These are phyloP conservation scores for Ceratocystis alfenasii DNA, from an alignment of 2,329 filamentous ascomycete species.

Conservation along the genomic window DNA sequence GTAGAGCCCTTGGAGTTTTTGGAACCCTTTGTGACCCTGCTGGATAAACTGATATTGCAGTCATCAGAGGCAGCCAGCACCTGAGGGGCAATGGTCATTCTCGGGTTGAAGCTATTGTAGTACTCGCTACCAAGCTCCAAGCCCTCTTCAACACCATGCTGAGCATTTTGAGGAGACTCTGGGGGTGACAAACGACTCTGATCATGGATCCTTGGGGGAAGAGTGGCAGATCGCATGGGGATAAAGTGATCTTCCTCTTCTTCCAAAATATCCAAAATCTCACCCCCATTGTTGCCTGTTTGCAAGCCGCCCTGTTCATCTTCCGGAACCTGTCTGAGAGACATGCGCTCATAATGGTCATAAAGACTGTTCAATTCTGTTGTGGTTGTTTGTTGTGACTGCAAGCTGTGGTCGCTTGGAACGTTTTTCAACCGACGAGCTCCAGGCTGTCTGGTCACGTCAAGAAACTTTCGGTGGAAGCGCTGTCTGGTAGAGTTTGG, in stretches of 20 bases:
- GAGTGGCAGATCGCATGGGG: conserved; percentile 9
- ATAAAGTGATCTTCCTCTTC: conserved; percentile 18
- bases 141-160: conserved; percentile 12
- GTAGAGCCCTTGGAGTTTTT: conserved; percentile 40
- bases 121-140: conserved; percentile 7
- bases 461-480: conserved; percentile 19
- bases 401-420: conserved; percentile 17
- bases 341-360: conserved; percentile 47
- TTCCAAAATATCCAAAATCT: conserved; percentile 13
- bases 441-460: conserved; percentile 9
- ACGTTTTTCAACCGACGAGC: conserved; percentile 13
- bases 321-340: conserved; percentile 35
- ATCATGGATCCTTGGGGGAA: background rate
- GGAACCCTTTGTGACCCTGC: conserved; percentile 43
- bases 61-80: conserved; percentile 26
- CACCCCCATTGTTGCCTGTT: conserved; percentile 17
- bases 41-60: conserved; percentile 42
- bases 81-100: conserved; percentile 10
- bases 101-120: conserved; percentile 17
- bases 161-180: conserved; percentile 23
- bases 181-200: conserved; percentile 4
- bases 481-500: conserved; percentile 17
- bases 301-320: conserved; percentile 25
- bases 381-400: conserved; percentile 25
- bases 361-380: conserved; percentile 41